Evolutionary conservation across 306 rosid species (phyloP), one percentile per base, ranked within the genome.

Genomic region (Heteromeles arbutifolia): DNA sequence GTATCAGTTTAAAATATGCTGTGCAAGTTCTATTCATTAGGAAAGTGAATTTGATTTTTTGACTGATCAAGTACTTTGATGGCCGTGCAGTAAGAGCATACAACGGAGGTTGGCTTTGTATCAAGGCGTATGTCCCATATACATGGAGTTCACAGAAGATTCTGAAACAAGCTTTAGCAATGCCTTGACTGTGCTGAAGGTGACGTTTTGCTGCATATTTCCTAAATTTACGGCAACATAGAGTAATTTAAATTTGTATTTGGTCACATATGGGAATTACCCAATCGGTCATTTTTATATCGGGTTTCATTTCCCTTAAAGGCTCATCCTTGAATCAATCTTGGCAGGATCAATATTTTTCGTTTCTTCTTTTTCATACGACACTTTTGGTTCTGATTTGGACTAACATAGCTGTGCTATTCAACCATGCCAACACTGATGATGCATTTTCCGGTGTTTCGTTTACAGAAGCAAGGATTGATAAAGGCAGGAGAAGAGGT

Each of bases 401-500:
- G 12, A 25, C 63, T 8, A 74, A 64, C 45, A 5, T 18, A 4
- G 53, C 63, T 4, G 0, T 21, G 67, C 54, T 4, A 18, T 73
- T 37, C 26, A 17, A 73, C 43, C 24, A 52, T 10, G 34, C 39
- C 67, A 22, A 37, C 29, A 61, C 21, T n/a, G 45, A 24, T 80
- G 44, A 67, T 70, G n/a, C 29, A 57, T 69, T 62, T 57, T 34
- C 3, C 3, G 61, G 79, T 19, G 62, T 79, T 73, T 58, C 18
- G 26, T 69, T 6, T 79, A 80, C 92, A 92, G 99, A 82, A 85
- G 29, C 97, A 92, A 84, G 99, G 99, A 74, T 85, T 95, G 97
- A 93, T 95, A 74, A 95, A 86, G 89, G 87, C 82, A 59, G 99
- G 99, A 77, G 99, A 95, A 84, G 99, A 95, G 82, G 93, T 95